Evolutionary conservation across 371 early-diverging fungal species (phyloP).

Genomic region (Mortierella sp.): DNA sequence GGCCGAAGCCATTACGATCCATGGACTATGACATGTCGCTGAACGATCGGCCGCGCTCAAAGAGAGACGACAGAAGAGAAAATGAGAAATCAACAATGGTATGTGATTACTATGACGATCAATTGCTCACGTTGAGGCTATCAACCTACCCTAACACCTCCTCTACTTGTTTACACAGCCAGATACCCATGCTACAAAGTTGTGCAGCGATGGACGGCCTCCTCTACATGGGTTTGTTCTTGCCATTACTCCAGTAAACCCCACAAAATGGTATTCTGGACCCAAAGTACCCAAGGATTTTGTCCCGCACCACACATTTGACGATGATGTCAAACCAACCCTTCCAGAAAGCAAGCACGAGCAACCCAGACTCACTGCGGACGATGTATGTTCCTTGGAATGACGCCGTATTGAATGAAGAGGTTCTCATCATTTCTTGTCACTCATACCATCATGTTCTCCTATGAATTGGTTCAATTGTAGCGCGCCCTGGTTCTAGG

Average conservation of each 20-base stretch:
- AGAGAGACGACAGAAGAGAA: conserved; percentile 7
- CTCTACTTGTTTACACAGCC: conserved; percentile 1
- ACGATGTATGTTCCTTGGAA: conserved; percentile 53
- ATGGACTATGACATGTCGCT: conserved; percentile 2
- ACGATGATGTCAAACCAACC: conserved; percentile 25
- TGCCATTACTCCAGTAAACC: conserved; percentile 52
- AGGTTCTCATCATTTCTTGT: not conserved
- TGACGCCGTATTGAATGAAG: not conserved
- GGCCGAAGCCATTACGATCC: conserved; percentile 3
- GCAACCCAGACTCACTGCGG: conserved; percentile 60
- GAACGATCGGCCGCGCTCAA: conserved; percentile 12
- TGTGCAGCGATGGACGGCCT: conserved; percentile 66
- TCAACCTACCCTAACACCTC: not conserved
- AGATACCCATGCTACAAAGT: conserved; percentile 4
- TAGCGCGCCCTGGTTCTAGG: conserved; percentile 73
- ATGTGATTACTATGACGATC: not conserved
- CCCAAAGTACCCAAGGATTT: conserved; percentile 69
- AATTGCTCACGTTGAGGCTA: not conserved
- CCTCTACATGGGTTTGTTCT: conserved; percentile 70
- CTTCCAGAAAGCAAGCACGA: not conserved
- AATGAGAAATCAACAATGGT: not conserved
- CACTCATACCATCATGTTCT: not conserved
- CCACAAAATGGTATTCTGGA: conserved; percentile 68
- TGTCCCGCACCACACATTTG: conserved; percentile 58
- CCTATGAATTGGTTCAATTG: not conserved